Conservation (phyloP, 2,329 filamentous ascomycete species). For the Aureobasidium sp. region DNA sequence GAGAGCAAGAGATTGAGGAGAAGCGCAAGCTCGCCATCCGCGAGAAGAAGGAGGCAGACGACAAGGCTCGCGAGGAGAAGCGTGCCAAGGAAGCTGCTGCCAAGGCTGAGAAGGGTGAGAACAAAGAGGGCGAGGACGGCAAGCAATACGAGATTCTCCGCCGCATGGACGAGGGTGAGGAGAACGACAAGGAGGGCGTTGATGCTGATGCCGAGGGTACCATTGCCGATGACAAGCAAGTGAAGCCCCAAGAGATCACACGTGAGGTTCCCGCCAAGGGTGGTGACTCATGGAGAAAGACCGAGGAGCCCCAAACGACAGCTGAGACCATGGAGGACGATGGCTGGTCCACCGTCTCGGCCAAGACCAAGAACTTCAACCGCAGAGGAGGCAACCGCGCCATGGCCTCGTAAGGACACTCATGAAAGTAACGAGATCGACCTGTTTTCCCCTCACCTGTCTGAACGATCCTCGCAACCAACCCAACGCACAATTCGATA, state of each 20-base stretch:
- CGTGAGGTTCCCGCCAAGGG: slow-evolving; percentile 37
- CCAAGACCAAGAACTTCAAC: slow-evolving; percentile 38
- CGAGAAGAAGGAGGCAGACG: slow-evolving; percentile 81
- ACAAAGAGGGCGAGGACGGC: slow-evolving; percentile 29
- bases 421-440: slow-evolving; percentile 6
- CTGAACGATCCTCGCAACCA: not conserved
- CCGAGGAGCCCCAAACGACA: slow-evolving; percentile 33
- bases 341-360: slow-evolving; percentile 47
- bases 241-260: slow-evolving; percentile 50
- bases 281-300: slow-evolving; percentile 26
- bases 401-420: slow-evolving; percentile 18
- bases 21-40: slow-evolving; percentile 67
- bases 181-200: slow-evolving; percentile 29
- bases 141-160: slow-evolving; percentile 50
- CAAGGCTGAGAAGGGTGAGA: slow-evolving; percentile 39
- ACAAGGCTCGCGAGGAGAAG: slow-evolving; percentile 71
- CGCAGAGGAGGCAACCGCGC: slow-evolving; percentile 25
- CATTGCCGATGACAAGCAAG: slow-evolving; percentile 46
- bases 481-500: not conserved
- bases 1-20: slow-evolving; percentile 85
- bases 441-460: not conserved
- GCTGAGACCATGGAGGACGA: slow-evolving; percentile 45
- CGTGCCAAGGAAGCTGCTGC: slow-evolving; percentile 52
- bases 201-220: slow-evolving; percentile 44
- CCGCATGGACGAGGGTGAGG: slow-evolving; percentile 33